Evolutionary conservation across 2,329 filamentous ascomycete species (phyloP).

Genomic region (Microdochium trichocladiopsis): DNA sequence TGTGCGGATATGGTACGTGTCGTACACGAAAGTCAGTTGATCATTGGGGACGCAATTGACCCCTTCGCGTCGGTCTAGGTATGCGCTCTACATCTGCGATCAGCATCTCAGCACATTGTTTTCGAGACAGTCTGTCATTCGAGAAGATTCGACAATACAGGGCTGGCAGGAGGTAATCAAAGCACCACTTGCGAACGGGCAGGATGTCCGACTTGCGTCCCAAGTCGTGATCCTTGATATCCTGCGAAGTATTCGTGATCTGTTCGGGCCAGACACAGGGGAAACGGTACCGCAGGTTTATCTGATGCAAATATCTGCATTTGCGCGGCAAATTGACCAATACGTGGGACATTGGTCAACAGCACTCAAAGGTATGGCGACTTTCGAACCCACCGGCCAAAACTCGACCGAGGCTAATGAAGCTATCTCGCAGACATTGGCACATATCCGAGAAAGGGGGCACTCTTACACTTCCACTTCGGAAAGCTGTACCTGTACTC

Average conservation of each 20-base stretch:
- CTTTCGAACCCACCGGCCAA: too few relatives aligned
- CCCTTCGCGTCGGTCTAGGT: conserved; percentile 33
- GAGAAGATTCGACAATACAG: conserved; percentile 49
- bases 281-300: conserved; percentile 42
- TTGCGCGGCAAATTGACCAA: conserved; percentile 24
- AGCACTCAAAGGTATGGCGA: conserved; percentile 16
- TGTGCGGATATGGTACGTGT: conserved; percentile 52
- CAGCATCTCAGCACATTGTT: conserved; percentile 54
- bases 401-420: too few relatives aligned
- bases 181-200: conserved; percentile 39
- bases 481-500: conserved; percentile 34
- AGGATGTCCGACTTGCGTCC: conserved; percentile 48
- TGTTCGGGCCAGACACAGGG: conserved; percentile 49
- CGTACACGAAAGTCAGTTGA: too few relatives aligned
- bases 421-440: too few relatives aligned
- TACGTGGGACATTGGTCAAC: conserved; percentile 28
- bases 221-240: conserved; percentile 53
- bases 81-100: conserved; percentile 42
- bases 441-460: conserved; percentile 29
- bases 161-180: conserved; percentile 51
- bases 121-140: conserved; percentile 49
- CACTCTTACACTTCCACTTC: conserved; percentile 30
- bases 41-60: too few relatives aligned
- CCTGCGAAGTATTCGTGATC: conserved; percentile 43
- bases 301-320: conserved; percentile 34